Evolutionary conservation across 495 filamentous ascomycete genomes (phyloP).

Genomic region (Massariosphaeria phaeospora): DNA sequence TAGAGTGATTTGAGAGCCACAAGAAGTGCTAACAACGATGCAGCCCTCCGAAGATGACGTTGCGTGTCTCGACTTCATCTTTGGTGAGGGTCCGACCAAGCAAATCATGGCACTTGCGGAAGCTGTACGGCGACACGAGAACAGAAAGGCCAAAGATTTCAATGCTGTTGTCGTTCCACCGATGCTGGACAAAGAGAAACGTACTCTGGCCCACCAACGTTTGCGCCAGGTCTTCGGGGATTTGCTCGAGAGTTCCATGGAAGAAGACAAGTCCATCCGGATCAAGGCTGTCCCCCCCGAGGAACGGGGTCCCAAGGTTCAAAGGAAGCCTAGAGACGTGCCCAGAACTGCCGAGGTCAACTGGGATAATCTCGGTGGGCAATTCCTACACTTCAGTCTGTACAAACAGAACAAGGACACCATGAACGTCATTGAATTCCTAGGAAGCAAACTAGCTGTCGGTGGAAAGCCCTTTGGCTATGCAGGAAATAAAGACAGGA

Average conservation of each 20-base stretch:
- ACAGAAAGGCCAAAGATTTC: slow-evolving; percentile 42
- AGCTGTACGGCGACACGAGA: slow-evolving; percentile 29
- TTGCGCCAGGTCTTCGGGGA: slow-evolving; percentile 65
- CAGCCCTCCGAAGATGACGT: slow-evolving; percentile 31
- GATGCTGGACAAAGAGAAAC: slow-evolving; percentile 55
- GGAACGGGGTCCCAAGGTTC: slow-evolving; percentile 15
- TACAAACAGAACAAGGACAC: slow-evolving; percentile 99
- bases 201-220: slow-evolving; percentile 59
- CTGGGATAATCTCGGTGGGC: slow-evolving; percentile 64
- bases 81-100: slow-evolving; percentile 31
- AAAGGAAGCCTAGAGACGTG: slow-evolving; percentile 26
- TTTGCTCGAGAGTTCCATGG: slow-evolving; percentile 60
- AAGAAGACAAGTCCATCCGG: slow-evolving; percentile 54
- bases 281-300: slow-evolving; percentile 48
- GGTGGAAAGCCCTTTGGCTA: slow-evolving; percentile 70
- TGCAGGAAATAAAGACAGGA: slow-evolving; percentile 90
- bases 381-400: slow-evolving; percentile 85
- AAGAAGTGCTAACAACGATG: background rate
- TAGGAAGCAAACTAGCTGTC: slow-evolving; percentile 59
- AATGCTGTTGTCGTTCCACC: slow-evolving; percentile 38
- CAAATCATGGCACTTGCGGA: slow-evolving; percentile 33
- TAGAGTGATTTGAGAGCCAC: no score
- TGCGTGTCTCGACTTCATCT: slow-evolving; percentile 30
- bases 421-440: slow-evolving; percentile 77
- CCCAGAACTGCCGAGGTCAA: slow-evolving; percentile 39